These are phyloP conservation scores for Ceratobasidium sp. DNA, from an alignment of 1,284 basidiomycete species.

Conservation along the genomic window DNA sequence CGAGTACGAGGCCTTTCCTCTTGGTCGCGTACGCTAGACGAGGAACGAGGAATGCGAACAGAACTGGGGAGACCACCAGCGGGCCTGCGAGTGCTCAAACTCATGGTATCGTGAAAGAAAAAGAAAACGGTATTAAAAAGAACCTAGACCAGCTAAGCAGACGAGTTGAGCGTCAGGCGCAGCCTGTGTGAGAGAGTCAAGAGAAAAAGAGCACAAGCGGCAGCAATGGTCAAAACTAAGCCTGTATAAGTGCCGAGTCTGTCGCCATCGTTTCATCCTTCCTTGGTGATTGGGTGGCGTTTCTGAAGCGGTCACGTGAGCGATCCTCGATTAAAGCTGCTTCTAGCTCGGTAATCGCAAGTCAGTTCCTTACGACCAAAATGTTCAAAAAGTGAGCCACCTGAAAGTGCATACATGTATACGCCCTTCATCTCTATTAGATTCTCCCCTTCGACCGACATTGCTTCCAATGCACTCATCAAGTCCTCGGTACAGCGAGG, in stretches of 20 bases:
- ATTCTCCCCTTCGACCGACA: slow-evolving; percentile 87
- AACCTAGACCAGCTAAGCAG: slow-evolving; percentile 34
- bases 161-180: slow-evolving; percentile 37
- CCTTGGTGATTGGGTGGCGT: slow-evolving; percentile 39
- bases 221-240: not conserved
- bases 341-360: not conserved
- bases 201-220: slow-evolving; percentile 7
- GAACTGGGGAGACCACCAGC: slow-evolving; percentile 38
- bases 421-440: slow-evolving; percentile 60
- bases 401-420: slow-evolving; percentile 13
- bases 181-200: slow-evolving; percentile 12
- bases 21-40: not conserved
- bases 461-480: slow-evolving; percentile 92
- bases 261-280: slow-evolving; percentile 41
- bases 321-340: slow-evolving; percentile 7
- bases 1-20: not conserved
- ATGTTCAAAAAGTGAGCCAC: slow-evolving; percentile 52
- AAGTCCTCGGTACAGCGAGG: slow-evolving; percentile 95
- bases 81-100: slow-evolving; percentile 41
- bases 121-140: slow-evolving; percentile 13
- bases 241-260: slow-evolving; percentile 14
- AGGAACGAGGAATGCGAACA: slow-evolving; percentile 26
- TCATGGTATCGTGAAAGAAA: slow-evolving; percentile 24
- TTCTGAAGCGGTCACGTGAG: not conserved
- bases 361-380: not conserved